A percentile compares a stretch with the other conserved stretches of the same genome.
phyloP scores from a whole-genome alignment of 1,284 basidiomycete species.

The Melampsora larici-populina region DNA sequence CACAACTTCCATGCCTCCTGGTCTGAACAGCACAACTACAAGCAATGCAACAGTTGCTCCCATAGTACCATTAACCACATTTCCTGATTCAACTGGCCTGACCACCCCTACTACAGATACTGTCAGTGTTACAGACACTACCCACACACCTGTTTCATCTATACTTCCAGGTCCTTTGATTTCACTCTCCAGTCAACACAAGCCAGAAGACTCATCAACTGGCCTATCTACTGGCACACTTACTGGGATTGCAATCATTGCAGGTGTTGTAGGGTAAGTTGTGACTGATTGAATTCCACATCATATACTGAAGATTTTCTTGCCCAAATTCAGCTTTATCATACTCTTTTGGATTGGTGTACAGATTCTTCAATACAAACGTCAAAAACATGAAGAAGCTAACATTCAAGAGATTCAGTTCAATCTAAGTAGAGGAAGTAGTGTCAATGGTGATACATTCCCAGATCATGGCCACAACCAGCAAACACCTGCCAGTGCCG shows the following conservation, averaged over 20 bases:
- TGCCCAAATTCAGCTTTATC: background rate
- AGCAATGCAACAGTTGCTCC: background rate
- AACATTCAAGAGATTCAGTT: constrained; percentile 36
- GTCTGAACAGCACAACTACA: background rate
- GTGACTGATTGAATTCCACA: background rate
- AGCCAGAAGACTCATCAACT: background rate
- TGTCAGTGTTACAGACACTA: background rate
- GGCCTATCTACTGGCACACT: constrained; percentile 16
- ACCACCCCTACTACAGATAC: background rate
- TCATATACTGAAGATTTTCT: background rate
- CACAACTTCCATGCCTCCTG: background rate
- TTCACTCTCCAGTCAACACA: background rate
- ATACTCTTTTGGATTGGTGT: constrained; percentile 38
- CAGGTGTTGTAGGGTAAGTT: constrained; percentile 28
- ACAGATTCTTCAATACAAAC: constrained; percentile 26
- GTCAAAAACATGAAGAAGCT: constrained; percentile 12
- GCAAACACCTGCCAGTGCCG: background rate
- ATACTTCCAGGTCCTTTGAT: background rate
- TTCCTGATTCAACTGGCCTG: background rate
- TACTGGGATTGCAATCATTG: constrained; percentile 25
- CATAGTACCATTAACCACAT: background rate
- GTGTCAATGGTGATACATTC: constrained; percentile 9
- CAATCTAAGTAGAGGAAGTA: constrained; percentile 18
- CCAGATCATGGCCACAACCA: background rate
- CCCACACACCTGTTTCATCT: background rate